Evolutionary conservation across 345 rosid genomes (phyloP).

Genomic region (Rubroshorea leprosula): DNA sequence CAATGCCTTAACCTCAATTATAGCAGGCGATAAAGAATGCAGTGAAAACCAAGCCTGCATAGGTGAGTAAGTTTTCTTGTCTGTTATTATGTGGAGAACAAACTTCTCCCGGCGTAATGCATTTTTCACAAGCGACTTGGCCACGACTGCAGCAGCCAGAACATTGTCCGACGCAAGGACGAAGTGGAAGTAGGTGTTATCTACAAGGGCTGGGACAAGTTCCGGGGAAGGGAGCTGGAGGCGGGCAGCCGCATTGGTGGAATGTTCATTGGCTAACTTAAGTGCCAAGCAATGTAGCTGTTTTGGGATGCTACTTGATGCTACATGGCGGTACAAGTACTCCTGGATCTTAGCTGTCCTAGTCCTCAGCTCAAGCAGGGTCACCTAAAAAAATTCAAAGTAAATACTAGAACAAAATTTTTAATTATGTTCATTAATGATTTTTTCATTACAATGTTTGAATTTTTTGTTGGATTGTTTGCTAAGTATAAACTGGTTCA

Average conservation of each 20-base stretch:
- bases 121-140: slow-evolving; percentile 61
- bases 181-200: slow-evolving; percentile 72
- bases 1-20: slow-evolving; percentile 90
- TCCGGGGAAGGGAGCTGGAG: slow-evolving; percentile 81
- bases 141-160: slow-evolving; percentile 90
- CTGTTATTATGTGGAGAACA: slow-evolving; percentile 87
- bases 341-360: slow-evolving; percentile 92
- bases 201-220: slow-evolving; percentile 78
- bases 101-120: slow-evolving; percentile 56
- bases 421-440: too few relatives aligned
- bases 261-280: slow-evolving; percentile 77
- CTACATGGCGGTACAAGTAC: slow-evolving; percentile 81
- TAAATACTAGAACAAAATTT: too few relatives aligned
- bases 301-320: slow-evolving; percentile 94
- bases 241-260: slow-evolving; percentile 91
- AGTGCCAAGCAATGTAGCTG: slow-evolving; percentile 86
- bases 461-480: too few relatives aligned
- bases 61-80: slow-evolving; percentile 81
- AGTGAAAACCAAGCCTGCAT: slow-evolving; percentile 99
- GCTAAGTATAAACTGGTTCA: not conserved
- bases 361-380: slow-evolving; percentile 80
- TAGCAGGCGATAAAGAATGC: slow-evolving; percentile 74
- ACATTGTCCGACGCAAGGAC: slow-evolving; percentile 92
- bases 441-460: too few relatives aligned
- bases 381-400: slow-evolving; percentile 32